phyloP scores from a whole-genome alignment of 257 asterid genomes.

The Salvia hispanica region DNA sequence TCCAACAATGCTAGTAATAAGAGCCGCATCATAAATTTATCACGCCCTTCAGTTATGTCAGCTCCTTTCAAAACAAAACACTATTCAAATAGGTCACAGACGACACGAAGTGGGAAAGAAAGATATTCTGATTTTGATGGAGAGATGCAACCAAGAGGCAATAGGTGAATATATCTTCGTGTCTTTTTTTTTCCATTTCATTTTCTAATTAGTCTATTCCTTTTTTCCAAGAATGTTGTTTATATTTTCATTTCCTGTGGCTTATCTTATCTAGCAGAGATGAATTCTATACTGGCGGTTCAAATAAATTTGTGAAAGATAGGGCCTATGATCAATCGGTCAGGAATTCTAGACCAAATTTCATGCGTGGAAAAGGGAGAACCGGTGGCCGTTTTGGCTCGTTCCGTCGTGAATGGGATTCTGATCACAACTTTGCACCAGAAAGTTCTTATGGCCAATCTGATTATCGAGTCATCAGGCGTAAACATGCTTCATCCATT shows the following conservation, averaged over 20 bases:
- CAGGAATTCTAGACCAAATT: conserved; percentile 58
- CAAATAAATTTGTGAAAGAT: conserved; percentile 58
- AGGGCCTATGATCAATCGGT: conserved; percentile 55
- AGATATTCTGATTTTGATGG: conserved; percentile 60
- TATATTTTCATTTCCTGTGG: conserved; percentile 26
- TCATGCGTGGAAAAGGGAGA: conserved; percentile 75
- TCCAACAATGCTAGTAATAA: conserved; percentile 46
- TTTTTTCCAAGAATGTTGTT: conserved; percentile 26
- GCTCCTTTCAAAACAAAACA: conserved; percentile 50
- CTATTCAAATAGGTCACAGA: conserved; percentile 48
- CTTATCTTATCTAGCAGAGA: conserved; percentile 53
- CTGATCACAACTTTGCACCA: conserved; percentile 56
- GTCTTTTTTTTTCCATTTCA: not conserved
- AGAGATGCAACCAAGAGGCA: conserved; percentile 54
- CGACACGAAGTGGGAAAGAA: conserved; percentile 66
- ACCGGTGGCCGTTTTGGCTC: conserved; percentile 53
- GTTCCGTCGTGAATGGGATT: conserved; percentile 60
- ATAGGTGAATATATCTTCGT: conserved; percentile 55
- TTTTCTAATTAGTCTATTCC: not conserved
- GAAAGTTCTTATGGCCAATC: conserved; percentile 50
- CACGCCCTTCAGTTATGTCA: conserved; percentile 55
- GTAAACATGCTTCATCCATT: conserved; percentile 50
- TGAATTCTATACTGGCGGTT: conserved; percentile 54
- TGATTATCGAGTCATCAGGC: conserved; percentile 59
- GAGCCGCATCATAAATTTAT: conserved; percentile 81